phyloP scores from a whole-genome alignment of 257 asterid species.

The Cinchona pubescens region DNA sequence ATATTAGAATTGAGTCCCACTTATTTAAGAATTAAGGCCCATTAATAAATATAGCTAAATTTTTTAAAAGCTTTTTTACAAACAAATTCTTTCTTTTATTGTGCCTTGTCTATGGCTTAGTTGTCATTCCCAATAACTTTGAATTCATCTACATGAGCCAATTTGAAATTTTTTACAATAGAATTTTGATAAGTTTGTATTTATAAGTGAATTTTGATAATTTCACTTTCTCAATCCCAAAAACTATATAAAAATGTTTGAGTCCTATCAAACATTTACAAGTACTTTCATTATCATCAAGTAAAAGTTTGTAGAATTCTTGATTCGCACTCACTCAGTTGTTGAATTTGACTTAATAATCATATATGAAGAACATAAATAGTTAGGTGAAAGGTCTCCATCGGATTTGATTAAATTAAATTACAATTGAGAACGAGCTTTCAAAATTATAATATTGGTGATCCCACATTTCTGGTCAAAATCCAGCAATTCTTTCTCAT shows the following conservation, averaged over 20 bases:
- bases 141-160: no score
- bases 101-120: no score
- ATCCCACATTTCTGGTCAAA: conserved; percentile 2
- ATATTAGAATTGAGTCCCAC: no score
- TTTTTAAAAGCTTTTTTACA: no score
- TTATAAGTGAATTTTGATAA: neutral
- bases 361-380: neutral
- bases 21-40: no score
- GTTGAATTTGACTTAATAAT: neutral
- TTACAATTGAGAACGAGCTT: neutral
- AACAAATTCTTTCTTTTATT: neutral
- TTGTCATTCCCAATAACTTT: neutral
- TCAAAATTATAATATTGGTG: neutral
- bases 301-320: neutral
- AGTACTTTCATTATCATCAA: neutral
- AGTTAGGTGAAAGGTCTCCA: neutral
- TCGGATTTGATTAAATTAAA: no score
- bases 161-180: no score
- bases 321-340: neutral
- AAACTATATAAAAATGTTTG: no score
- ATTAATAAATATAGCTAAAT: no score
- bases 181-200: neutral
- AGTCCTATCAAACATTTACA: neutral
- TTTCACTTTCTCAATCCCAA: neutral
- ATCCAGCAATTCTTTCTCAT: neutral